Conservation (phyloP, 2,329 filamentous ascomycete species). For the Ophiostoma fasciatum region DNA sequence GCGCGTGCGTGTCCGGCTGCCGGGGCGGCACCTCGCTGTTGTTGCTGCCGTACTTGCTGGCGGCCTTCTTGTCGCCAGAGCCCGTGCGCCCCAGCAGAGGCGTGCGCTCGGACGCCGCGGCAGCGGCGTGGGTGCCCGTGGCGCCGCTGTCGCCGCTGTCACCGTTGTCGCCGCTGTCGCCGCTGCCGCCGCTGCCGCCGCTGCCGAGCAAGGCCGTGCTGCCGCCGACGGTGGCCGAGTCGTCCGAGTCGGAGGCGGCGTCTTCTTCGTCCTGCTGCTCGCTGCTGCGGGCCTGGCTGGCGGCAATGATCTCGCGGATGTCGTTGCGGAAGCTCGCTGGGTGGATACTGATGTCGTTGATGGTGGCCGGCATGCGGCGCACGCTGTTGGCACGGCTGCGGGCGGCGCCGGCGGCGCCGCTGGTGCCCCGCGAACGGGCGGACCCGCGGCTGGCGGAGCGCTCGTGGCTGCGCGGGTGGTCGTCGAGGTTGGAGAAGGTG, state of each 20-base stretch:
- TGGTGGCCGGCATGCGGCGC: conserved; percentile 43
- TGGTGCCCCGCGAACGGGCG: conserved; percentile 21
- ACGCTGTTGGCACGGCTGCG: conserved; percentile 31
- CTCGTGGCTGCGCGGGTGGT: neutral
- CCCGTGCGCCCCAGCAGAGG: conserved; percentile 19
- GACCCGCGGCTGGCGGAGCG: conserved; percentile 14
- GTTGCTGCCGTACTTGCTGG: conserved; percentile 9
- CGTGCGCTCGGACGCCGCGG: conserved; percentile 23
- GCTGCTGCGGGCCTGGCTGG: conserved; percentile 46
- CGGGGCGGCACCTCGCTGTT: conserved; percentile 16
- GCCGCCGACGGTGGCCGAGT: conserved; percentile 23
- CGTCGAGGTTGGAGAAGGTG: conserved; percentile 21
- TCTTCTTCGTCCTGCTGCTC: conserved; percentile 30
- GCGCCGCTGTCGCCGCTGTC: neutral
- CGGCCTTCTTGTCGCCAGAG: conserved; percentile 14
- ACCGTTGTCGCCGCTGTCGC: neutral
- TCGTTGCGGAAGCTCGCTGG: conserved; percentile 83
- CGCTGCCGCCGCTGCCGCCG: too few relatives aligned
- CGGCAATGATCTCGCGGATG: conserved; percentile 64
- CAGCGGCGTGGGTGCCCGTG: conserved; percentile 7
- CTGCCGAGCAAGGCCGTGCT: conserved; percentile 2
- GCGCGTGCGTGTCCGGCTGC: conserved; percentile 15
- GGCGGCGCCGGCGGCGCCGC: conserved; percentile 20
- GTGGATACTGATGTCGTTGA: conserved; percentile 69
- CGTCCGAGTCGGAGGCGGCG: conserved; percentile 29